Evolutionary conservation across 2,329 filamentous ascomycete species (phyloP), one percentile per base, ranked within the genome.

Genomic region (Aspergillus arachidicola): DNA sequence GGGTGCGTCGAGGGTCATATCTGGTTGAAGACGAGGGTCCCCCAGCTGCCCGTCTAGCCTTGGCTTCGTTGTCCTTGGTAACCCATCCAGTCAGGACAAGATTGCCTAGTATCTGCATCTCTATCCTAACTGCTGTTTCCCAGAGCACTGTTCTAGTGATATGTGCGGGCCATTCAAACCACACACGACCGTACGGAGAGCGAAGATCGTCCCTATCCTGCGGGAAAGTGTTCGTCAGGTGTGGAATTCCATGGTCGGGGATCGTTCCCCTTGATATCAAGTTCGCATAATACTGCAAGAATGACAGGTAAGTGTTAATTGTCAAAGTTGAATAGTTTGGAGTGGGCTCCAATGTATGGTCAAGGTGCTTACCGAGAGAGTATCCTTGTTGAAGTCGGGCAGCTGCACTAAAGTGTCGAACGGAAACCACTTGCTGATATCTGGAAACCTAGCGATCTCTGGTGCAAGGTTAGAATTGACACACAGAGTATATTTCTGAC

Each of bases 401-500:
- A 72, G 61, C 19, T 68, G 75, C 30, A 66, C 70, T 19, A 80
- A 62, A 1, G 74, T 73, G 51, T 81, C 79, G 58, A 80, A 81
- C 0, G 79, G 78, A 70, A 80, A 81, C 66, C 67, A 78, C 59
- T 73, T 72, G 11, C 70, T 65, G 4, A 71, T 67, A 7, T 71
- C 69, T 6, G 71, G 68, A 30, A 74, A 66, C 19, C 66, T 66
- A 51, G 68, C 53, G 6, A 68, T 67, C 14, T 71, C 68, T 7
- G 55, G 51, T 2, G 63, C 38, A 32, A 72, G 66, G 21, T 72
- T 69, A 3, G 75, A 73, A 56, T 73, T 72, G 21, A 69, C 58
- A 43, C 71, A 71, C 3, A 80, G 66, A 2, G 72, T 72, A 57
- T 72, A 78, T 55, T 80, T 80, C 73, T 81, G 79, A 43, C 79